Evolutionary conservation across 2,329 filamentous ascomycete species (phyloP), one percentile per base, ranked within the genome.

Genomic region (Microsporum audouinii): DNA sequence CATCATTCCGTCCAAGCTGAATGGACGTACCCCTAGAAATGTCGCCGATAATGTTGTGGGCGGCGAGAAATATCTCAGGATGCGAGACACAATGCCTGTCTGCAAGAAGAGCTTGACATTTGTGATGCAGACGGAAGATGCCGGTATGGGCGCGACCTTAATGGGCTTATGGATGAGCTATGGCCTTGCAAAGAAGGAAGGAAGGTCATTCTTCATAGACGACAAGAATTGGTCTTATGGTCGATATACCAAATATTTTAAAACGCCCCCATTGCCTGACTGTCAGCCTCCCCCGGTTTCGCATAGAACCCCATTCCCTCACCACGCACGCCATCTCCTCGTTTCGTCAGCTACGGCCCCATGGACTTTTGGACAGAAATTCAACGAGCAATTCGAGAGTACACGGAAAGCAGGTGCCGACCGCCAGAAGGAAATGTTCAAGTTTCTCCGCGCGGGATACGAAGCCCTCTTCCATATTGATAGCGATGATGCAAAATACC

Each of bases 81-180:
- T 12, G 62, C 63, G 12, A 57, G 65, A 29, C 41, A 59, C 41
- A 4, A 49, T 66, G 61, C 78, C 82, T 7, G 75, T 86, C 14
- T 95, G 90, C 75, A 77, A 84, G 55, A 84, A 74, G 65, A 88
- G 83, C 62, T 77, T 95, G 74, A 95, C 88, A 0, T 94, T 88
- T 70, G 82, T 91, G 1, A 78, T 95, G 68, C 88, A 92, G 69
- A 80, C 84, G 5, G 74, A 81, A 2, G 85, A 92, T 67, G 88
- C 88, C 1, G 90, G 90, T 2, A 78, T 95, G 7, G 90, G 90
- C 4, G 85, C 84, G 65, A 84, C 87, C 1, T 73, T 96, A 62
- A 85, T 95, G 81, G 82, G 86, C 69, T 71, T 95, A 61, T 96
- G 90, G 89, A 87, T 87, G 68, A 86, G 89, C 31, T 95, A 94